Base-by-base conservation (phyloP, 371 early-diverging fungal genomes). In the Coemansia sp. region DNA sequence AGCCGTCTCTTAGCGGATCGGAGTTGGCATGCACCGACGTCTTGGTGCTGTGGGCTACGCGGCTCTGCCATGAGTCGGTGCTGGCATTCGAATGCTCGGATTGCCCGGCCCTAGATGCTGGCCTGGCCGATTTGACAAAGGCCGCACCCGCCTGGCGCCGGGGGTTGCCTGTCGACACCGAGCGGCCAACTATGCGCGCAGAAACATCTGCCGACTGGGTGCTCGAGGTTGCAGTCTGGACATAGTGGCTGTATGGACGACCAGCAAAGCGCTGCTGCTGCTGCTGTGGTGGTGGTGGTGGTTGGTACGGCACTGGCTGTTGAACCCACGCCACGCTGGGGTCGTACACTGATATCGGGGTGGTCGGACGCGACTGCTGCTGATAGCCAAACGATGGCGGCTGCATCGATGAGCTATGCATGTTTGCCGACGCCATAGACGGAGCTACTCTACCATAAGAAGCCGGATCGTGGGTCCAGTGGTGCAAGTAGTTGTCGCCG, bases 31-130 rank as follows among this genome's bases (percentile, higher is more conserved):
- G 65, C 7, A 69, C 38, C 4, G 72, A 69, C 2, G 57, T 39
- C 4, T 43, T 14, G 0, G 71, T 61, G n/a, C 61, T 54, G 49
- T 58, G 72, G 3, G 41, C 70, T 12, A 42, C 56, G 14, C 56
- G 55, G 48, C 75, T 74, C 41, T 74, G 75, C 75, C 75, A 74
- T 3, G 75, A 74, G 35, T 62, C 71, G 10, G 75, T 41, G 56
- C 61, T 66, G 42, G 14, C 62, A 3, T 30, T 36, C 7, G 72
- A 65, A 1, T 38, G 40, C 5, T 55, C 61, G 6, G 75, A 66
- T n/a, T 39, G 47, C 0, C 40, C 63, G 5, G 39, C 60, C 2
- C 33, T 39, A 11, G 64, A 51, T 3, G 39, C 50, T 35, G 63
- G 16, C 7, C 60, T 40, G 4, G 38, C 40, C 10, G 40, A 55